A percentile compares a stretch with the other conserved stretches of the same genome.
Conservation (phyloP, 805 yeast species). For the Nakazawaea wickerhamii region DNA sequence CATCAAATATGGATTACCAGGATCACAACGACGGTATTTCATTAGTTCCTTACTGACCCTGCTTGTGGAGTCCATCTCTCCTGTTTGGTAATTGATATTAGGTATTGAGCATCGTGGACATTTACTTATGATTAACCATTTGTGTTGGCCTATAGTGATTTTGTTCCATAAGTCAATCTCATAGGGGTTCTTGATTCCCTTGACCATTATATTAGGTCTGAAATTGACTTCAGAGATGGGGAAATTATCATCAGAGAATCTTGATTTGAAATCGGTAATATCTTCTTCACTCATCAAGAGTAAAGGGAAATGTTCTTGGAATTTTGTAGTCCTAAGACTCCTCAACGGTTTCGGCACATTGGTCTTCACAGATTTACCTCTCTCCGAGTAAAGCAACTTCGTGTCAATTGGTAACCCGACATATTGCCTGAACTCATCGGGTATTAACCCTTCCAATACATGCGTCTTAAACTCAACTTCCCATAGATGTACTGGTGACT, state of each 20-base stretch:
- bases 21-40: conserved; percentile 11
- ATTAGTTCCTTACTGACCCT: conserved; percentile 5
- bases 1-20: conserved; percentile 8
- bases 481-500: conserved; percentile 19
- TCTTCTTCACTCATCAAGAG: conserved; percentile 22
- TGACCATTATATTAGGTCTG: conserved; percentile 24
- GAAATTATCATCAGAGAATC: conserved; percentile 4
- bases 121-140: conserved; percentile 21
- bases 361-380: conserved; percentile 23
- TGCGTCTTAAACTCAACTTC: conserved; percentile 17
- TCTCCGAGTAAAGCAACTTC: conserved; percentile 19
- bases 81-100: conserved; percentile 20
- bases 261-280: conserved; percentile 15
- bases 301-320: conserved; percentile 28
- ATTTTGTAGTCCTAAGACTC: conserved; percentile 17
- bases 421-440: conserved; percentile 16
- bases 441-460: conserved; percentile 19
- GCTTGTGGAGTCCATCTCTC: conserved; percentile 11
- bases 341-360: conserved; percentile 19
- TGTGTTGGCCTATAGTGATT: conserved; percentile 17
- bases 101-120: conserved; percentile 26
- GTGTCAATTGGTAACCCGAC: conserved; percentile 19
- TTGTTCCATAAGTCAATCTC: conserved; percentile 23
- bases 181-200: conserved; percentile 18
- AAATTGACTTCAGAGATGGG: conserved; percentile 19